These are phyloP conservation scores for Paraglomus brasilianum DNA, from an alignment of 192 early-diverging fungal genomes.

Conservation along the genomic window DNA sequence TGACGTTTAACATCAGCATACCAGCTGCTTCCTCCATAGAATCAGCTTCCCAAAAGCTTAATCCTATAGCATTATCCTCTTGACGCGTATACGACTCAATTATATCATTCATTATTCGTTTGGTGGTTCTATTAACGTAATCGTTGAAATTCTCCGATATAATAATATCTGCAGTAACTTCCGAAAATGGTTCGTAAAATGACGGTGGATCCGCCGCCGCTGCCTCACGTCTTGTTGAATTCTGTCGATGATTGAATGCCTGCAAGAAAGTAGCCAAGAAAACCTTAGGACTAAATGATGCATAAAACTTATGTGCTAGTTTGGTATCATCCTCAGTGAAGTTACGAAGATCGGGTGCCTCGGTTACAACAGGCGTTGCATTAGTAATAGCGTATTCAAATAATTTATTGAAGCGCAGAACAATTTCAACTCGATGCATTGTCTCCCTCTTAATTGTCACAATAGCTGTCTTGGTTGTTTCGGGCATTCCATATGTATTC, in stretches of 20 bases:
- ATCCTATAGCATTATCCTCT: conserved; percentile 26
- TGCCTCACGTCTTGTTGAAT: conserved; percentile 34
- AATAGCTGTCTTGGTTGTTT: conserved; percentile 24
- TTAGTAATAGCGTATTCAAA: conserved; percentile 24
- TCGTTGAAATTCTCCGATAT: conserved; percentile 30
- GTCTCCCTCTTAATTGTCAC: conserved; percentile 32
- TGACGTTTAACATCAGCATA: conserved; percentile 34
- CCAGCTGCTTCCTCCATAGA: conserved; percentile 37
- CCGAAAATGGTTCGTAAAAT: conserved; percentile 22
- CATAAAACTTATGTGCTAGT: conserved; percentile 36
- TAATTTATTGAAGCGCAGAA: conserved; percentile 34
- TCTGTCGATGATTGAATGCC: conserved; percentile 40
- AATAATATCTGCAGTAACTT: conserved; percentile 26
- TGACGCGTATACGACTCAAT: conserved; percentile 24
- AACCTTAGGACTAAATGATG: conserved; percentile 31
- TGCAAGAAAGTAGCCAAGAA: conserved; percentile 42
- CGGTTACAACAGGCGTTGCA: neutral
- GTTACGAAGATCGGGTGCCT: conserved; percentile 5
- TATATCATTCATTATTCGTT: conserved; percentile 28
- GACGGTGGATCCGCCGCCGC: neutral
- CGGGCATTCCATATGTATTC: conserved; percentile 21
- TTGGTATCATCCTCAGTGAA: neutral
- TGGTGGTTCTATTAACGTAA: conserved; percentile 31
- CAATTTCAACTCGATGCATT: conserved; percentile 31
- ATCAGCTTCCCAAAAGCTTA: conserved; percentile 28